Evolutionary conservation across 2,329 filamentous ascomycete species (phyloP), one percentile per base, ranked within the genome.

Genomic region (Fusarium caatingaense): DNA sequence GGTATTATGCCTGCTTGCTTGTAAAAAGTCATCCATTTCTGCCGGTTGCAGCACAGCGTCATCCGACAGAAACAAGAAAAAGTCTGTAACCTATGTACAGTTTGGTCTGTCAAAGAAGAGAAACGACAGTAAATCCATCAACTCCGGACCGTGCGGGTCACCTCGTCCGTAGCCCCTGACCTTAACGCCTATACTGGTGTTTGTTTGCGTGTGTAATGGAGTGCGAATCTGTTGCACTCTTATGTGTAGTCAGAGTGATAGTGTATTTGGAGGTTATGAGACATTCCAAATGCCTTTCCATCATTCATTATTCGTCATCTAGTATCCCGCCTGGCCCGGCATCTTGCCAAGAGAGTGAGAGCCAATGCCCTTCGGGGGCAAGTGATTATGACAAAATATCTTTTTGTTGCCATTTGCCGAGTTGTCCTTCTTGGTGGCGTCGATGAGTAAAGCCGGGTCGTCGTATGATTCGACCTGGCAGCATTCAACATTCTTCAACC

Each of bases 401-500:
- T 85, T 87, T 73, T 83, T 83, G 57, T 75, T 78, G 12, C 78
- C 79, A 60, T 77, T 78, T 59, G 81, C 82, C 34, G 80, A 81
- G 41, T 79, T 78, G 64, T 83, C 82, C 72, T 85, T 86, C 81
- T 89, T 89, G 68, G 86, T 86, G 1, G 86, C 87, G 72, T 92
- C 89, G 63, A 92, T 90, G 25, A 83, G 78, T 50, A 83, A 83
- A n/a, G 83, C 80, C 8, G 87, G 86, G 64, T 92, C 89, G 32
- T 91, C 89, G 76, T 89, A 91, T 64, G 84, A 87, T 72, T 94
- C 92, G 7, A 89, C 80, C 73, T 93, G 90, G 78, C 93, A 97
- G 80, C 93, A 96, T 73, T 94, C 92, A 42, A 94, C 87, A 55
- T 85, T 87, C 81, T 88, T 91, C 74, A 96, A 82, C 86, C 89